These are phyloP conservation scores for Vavraia culicis DNA, from an alignment of 371 early-diverging fungal species.

Conservation along the genomic window DNA sequence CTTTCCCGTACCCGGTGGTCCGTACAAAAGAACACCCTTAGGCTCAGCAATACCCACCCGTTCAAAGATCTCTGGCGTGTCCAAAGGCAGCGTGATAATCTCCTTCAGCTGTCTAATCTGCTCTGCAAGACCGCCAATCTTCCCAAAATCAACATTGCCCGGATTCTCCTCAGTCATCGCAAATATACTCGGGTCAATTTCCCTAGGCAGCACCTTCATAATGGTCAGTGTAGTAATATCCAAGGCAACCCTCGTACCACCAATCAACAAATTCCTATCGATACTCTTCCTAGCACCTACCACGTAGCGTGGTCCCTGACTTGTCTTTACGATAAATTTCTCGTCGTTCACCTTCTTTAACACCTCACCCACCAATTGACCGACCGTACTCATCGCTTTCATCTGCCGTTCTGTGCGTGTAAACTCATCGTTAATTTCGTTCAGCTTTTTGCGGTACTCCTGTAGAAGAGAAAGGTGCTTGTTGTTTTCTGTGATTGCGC, in stretches of 20 bases:
- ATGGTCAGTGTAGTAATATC: constrained; percentile 98
- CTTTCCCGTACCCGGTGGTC: constrained; percentile 79
- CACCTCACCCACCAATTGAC: constrained; percentile 95
- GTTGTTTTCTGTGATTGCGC: no score
- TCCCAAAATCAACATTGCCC: constrained; percentile 72
- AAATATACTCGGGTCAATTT: constrained; percentile 94
- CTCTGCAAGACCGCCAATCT: constrained; percentile 80
- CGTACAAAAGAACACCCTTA: constrained; percentile 93
- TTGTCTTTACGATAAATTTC: constrained; percentile 88
- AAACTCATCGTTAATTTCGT: constrained; percentile 60
- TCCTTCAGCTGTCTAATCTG: constrained; percentile 92
- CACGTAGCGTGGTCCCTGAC: constrained; percentile 89
- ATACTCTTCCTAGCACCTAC: constrained; percentile 85
- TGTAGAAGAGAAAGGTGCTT: no score
- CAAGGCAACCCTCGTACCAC: constrained; percentile 79
- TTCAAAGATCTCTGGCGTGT: constrained; percentile 90
- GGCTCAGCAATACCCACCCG: constrained; percentile 87
- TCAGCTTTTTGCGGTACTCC: constrained; percentile 54
- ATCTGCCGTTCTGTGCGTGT: constrained; percentile 88
- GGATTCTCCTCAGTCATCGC: constrained; percentile 79
- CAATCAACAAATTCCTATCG: constrained; percentile 62
- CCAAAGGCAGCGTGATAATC: constrained; percentile 85
- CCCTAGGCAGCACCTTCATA: constrained; percentile 85
- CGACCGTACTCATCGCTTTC: constrained; percentile 86
- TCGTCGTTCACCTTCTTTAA: constrained; percentile 86